phyloP scores from a whole-genome alignment of 129 eudicot species.

The Escallonia herrerae region DNA sequence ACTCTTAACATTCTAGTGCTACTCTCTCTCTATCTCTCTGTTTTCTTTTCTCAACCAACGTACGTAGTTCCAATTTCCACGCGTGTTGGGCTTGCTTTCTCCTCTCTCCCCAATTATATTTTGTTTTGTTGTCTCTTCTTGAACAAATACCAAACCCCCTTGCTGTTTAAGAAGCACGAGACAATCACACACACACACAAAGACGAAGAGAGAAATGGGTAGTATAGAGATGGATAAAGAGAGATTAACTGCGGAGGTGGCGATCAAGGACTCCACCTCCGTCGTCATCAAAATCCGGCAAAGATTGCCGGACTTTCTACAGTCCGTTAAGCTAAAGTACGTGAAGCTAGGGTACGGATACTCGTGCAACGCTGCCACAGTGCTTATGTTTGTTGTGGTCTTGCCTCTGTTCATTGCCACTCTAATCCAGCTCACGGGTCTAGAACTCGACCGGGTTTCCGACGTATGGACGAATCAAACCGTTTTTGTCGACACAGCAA shows the following conservation, averaged over 20 bases:
- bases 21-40: slow-evolving; percentile 8
- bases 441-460: slow-evolving; percentile 29
- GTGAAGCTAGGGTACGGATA: slow-evolving; percentile 82
- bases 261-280: slow-evolving; percentile 54
- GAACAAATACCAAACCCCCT: not conserved
- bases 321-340: slow-evolving; percentile 82
- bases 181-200: not conserved
- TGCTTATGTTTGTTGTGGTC: slow-evolving; percentile 30
- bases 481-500: slow-evolving; percentile 40
- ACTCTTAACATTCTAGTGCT: not conserved
- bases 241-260: slow-evolving; percentile 81
- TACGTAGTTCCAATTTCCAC: not conserved
- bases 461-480: slow-evolving; percentile 26
- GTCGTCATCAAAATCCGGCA: slow-evolving; percentile 74
- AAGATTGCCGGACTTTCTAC: slow-evolving; percentile 65
- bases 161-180: not conserved
- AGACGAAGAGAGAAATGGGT: slow-evolving; percentile 6
- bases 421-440: slow-evolving; percentile 41
- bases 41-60: not conserved
- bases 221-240: slow-evolving; percentile 75
- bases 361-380: slow-evolving; percentile 50
- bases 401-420: slow-evolving; percentile 47
- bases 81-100: not conserved
- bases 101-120: not conserved
- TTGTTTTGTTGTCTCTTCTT: not conserved